phyloP scores from a whole-genome alignment of 805 yeast species.

The Pichia deserticola region DNA sequence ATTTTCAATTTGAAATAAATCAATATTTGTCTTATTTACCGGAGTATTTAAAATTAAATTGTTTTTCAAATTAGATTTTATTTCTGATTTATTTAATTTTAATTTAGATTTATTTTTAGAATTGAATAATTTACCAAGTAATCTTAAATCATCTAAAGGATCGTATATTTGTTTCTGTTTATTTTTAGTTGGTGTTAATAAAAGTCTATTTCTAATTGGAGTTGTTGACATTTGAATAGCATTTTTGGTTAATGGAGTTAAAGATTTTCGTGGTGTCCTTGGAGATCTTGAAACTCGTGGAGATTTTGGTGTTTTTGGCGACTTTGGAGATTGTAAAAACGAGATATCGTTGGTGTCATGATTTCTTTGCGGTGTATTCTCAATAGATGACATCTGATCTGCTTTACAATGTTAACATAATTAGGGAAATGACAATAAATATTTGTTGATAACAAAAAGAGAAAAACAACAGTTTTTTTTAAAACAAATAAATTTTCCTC shows the following conservation, averaged over 20 bases:
- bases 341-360: too few relatives aligned
- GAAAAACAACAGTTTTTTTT: too few relatives aligned
- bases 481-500: background rate
- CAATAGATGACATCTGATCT: too few relatives aligned
- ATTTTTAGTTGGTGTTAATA: constrained; percentile 23
- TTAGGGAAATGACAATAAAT: too few relatives aligned
- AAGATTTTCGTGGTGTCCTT: constrained; percentile 23
- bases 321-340: background rate
- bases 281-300: constrained; percentile 12
- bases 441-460: too few relatives aligned
- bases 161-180: constrained; percentile 22
- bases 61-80: background rate
- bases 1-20: background rate
- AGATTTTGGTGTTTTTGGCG: constrained; percentile 3
- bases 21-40: background rate
- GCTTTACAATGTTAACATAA: too few relatives aligned
- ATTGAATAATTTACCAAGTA: constrained; percentile 25
- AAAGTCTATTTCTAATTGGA: constrained; percentile 23
- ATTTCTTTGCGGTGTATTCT: too few relatives aligned
- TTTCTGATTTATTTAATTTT: background rate
- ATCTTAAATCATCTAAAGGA: constrained; percentile 25
- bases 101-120: constrained; percentile 13
- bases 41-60: background rate
- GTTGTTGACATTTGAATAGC: constrained; percentile 26
- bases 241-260: constrained; percentile 27